phyloP scores from a whole-genome alignment of 2,329 filamentous ascomycete species.

The Gaeumannomyces tritici region DNA sequence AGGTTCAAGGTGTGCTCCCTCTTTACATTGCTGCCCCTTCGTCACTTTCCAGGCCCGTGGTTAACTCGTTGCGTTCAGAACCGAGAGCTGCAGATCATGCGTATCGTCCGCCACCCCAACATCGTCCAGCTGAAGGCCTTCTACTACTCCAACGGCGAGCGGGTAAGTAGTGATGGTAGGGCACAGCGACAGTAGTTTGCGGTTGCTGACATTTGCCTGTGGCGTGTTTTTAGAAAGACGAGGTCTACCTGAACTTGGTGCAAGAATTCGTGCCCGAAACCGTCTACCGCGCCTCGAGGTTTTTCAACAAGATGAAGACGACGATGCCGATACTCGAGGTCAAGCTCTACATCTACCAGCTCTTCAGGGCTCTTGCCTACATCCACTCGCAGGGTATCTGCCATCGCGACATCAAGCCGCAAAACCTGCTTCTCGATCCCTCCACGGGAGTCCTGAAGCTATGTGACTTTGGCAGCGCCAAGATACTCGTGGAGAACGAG shows the following conservation, averaged over 20 bases:
- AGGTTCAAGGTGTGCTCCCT: constrained; percentile 77
- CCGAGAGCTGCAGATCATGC: constrained; percentile 98
- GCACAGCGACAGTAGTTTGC: not conserved
- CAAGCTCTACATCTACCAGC: constrained; percentile 99
- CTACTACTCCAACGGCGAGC: constrained; percentile 98
- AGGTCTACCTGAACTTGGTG: constrained; percentile 96
- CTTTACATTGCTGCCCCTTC: not conserved
- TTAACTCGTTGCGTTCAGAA: constrained; percentile 52
- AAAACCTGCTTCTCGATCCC: constrained; percentile 91
- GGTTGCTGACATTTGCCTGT: not conserved
- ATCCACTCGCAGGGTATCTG: constrained; percentile 99
- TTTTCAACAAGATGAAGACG: constrained; percentile 99
- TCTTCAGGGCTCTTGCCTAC: constrained; percentile 95
- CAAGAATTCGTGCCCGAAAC: constrained; percentile 98
- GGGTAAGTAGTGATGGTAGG: constrained; percentile 48
- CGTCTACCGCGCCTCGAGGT: constrained; percentile 92
- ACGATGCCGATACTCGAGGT: constrained; percentile 98
- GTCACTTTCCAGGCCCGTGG: too few relatives aligned
- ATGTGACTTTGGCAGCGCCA: constrained; percentile 97
- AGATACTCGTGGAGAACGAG: constrained; percentile 97
- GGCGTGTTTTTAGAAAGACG: constrained; percentile 64
- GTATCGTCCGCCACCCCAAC: constrained; percentile 96
- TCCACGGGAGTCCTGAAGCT: constrained; percentile 88
- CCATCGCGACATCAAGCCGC: constrained; percentile 97
- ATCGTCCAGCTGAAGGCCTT: constrained; percentile 99